Base-by-base conservation (phyloP, 2,329 filamentous ascomycete species). In the Colletotrichum falcatum region DNA sequence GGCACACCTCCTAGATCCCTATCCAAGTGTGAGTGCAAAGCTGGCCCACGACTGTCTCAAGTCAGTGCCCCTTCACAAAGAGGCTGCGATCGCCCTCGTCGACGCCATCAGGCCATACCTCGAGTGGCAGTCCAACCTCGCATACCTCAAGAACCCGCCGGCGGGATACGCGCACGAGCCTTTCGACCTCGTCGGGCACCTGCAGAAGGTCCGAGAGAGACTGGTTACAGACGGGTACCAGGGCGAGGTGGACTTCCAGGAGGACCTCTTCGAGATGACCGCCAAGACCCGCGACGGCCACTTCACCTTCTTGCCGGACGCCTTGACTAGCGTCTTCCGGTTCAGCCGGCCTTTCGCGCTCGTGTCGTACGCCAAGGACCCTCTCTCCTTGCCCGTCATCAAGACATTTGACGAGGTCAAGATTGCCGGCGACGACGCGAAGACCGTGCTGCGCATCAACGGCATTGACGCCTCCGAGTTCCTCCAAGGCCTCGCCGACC, bases 91-190 rank as follows among this genome's bases (percentile, higher is more conserved):
- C 48, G 71, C 78, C 61, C 74, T 83, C 9, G 73, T 83, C 49
- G 74, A 79, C 49, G 79, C 79, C 48, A 74, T 83, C 49, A 77
- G 78, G 63, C 79, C 81, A 3, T 85, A 83, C 49, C 75, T 83
- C 1, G 79, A 84, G 58, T 87, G 83, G 77, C 85, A 87, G 73
- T 85, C 82, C 39, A 83, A 82, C 3, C 75, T 83, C 12, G 82
- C 82, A 9, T 84, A 81, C 72, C 79, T 87, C 42, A 85, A 85
- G 71, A 78, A 85, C 59, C 88, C 88, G 2, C 88, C 88, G 0
- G 65, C 79, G 14, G 80, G 79, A 14, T 90, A 89, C 26, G 26
- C 28, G 26, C 48, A 26, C 48, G 26, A 28, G 23, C 14, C 48
- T 2, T 51, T 51, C 18, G 26, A 51, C 7, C 48, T 9, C 26